Evolutionary conservation across 495 filamentous ascomycete species (phyloP).

Genomic region (Xylaria palmicola): DNA sequence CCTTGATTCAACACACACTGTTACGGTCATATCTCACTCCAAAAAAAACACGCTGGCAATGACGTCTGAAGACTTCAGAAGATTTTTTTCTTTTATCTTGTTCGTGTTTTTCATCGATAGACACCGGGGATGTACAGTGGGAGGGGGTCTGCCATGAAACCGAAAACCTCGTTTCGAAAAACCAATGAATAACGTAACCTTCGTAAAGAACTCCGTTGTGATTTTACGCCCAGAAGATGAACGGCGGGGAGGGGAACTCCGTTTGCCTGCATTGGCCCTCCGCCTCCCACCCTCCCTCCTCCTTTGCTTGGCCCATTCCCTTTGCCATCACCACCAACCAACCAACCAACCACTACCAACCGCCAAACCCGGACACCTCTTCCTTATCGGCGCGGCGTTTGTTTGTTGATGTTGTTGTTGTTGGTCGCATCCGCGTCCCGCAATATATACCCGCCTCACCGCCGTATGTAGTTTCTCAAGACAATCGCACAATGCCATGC

Average conservation of each 20-base stretch:
- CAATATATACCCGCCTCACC: conserved; percentile 14
- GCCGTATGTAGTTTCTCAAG: no score
- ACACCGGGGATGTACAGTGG: conserved; percentile 17
- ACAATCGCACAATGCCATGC: conserved; percentile 14
- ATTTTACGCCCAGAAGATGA: conserved; percentile 14
- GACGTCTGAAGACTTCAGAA: neutral
- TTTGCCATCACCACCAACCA: no score
- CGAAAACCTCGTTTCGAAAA: conserved; percentile 16
- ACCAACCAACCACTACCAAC: no score
- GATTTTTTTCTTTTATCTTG: conserved; percentile 12
- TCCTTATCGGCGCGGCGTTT: neutral
- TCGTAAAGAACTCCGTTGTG: conserved; percentile 30
- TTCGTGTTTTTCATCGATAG: conserved; percentile 29
- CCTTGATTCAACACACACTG: neutral
- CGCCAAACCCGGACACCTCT: no score
- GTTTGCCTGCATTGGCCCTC: neutral
- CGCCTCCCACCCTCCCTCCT: no score
- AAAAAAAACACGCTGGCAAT: neutral
- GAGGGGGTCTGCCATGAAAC: neutral
- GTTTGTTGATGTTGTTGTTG: no score
- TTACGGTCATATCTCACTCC: neutral
- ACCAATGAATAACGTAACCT: conserved; percentile 33
- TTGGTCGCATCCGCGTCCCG: neutral
- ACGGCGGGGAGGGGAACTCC: no score
- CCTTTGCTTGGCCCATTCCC: no score